Evolutionary conservation across 768 basidiomycete species (phyloP).

Genomic region (Hericium erinaceus): DNA sequence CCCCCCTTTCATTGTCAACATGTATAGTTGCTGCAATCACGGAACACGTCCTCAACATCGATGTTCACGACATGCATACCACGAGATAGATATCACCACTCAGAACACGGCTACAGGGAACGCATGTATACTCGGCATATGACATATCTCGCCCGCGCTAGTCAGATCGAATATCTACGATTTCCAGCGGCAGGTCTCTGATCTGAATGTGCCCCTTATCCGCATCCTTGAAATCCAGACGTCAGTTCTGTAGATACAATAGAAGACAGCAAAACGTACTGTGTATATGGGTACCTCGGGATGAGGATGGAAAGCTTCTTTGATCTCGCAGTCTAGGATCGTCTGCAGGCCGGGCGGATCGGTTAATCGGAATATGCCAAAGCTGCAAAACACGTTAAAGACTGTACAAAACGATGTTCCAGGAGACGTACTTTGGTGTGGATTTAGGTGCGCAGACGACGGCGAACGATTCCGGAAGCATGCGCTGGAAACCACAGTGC

Average conservation of each 20-base stretch:
- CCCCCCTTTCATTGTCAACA: too few species aligned
- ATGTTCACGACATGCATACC: too few species aligned
- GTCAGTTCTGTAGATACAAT: not conserved
- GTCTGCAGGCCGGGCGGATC: constrained; percentile 76
- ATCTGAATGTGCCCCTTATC: constrained; percentile 81
- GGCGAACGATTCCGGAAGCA: constrained; percentile 88
- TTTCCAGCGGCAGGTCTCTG: constrained; percentile 64
- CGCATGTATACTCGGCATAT: too few species aligned
- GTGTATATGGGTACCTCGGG: constrained; percentile 80
- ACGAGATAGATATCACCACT: too few species aligned
- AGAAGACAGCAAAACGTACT: constrained; percentile 33
- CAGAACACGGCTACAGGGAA: too few species aligned
- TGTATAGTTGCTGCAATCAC: too few species aligned
- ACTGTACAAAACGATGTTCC: constrained; percentile 1
- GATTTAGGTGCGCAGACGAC: constrained; percentile 84
- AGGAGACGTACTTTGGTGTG: constrained; percentile 52
- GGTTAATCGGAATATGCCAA: constrained; percentile 84
- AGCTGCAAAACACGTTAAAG: constrained; percentile 30
- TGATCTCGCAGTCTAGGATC: constrained; percentile 56
- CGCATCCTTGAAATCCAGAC: constrained; percentile 45
- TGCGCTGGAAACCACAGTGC: constrained; percentile 80
- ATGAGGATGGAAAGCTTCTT: constrained; percentile 83
- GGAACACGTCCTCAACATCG: too few species aligned
- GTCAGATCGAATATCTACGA: constrained; percentile 62
- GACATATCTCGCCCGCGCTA: not conserved